Base-by-base conservation (phyloP, 805 yeast species). In the Saccharomycopsis javanensis region DNA sequence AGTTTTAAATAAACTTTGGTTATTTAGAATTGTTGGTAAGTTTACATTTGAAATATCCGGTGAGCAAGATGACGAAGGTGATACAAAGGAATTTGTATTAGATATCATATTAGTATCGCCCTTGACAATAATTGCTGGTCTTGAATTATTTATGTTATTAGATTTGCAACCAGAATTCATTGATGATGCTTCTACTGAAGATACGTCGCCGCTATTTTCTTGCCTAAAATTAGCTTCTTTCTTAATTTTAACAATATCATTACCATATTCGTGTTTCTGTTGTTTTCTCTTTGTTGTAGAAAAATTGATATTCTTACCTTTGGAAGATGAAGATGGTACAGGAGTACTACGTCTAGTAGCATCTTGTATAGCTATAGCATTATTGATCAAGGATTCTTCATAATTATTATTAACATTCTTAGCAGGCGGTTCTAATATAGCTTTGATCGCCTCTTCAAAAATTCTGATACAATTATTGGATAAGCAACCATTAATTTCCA, bases 401-500 rank as follows among this genome's bases (percentile, higher is more conserved):
- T 51, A 28, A 33, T 50, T 50, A 50, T 54, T 46, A 20, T 25
- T 34, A 6, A 34, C 23, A 52, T 23, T 35, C 5, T 75, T 78
- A 7, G 85, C 6, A 20, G 48, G 72, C 27, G 72, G 73, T n/a
- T 84, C 79, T 54, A 86, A 65, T n/a, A 86, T 78, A 50, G 82
- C 72, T 53, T 82, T 79, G 15, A 85, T 72, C 0, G 90, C 79
- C 64, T 73, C 69, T 64, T 85, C 91, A 34, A 84, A 64, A 30
- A 81, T 70, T 54, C 74, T 76, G 48, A 80, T 72, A 51, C 87
- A 79, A 60, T 78, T 79, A 61, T 73, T 72, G 7, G 87, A 79
- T 27, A 86, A 67, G 42, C 82, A 75, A 0, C 90, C 89, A 0
- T 88, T 82, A 27, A 81, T 68, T 18, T 79, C 82, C 51, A 75